Conservation (phyloP, 768 basidiomycete genomes). For the Podaxis sp. region DNA sequence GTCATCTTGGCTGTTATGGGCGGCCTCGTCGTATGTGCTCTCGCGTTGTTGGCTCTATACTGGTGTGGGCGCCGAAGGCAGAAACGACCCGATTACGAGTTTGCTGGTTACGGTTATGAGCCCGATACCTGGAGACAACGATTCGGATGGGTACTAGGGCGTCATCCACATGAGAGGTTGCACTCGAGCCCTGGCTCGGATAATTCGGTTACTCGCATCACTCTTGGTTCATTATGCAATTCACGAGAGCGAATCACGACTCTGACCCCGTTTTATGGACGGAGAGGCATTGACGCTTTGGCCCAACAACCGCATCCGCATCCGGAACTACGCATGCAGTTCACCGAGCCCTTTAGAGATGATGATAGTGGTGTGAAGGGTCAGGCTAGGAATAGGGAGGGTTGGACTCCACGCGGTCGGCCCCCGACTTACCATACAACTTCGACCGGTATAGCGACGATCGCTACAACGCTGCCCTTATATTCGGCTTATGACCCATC, state of each 20-base stretch:
- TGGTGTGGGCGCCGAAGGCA: neutral
- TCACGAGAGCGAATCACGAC: neutral
- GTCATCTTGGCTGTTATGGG: neutral
- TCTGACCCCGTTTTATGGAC: neutral
- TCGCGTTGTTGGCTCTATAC: neutral
- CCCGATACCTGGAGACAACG: neutral
- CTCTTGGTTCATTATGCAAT: neutral
- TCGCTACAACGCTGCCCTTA: slow-evolving; percentile 2
- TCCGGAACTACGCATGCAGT: neutral
- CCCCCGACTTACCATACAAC: slow-evolving; percentile 3
- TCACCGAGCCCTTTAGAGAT: neutral
- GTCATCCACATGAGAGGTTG: neutral
- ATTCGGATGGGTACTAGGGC: neutral
- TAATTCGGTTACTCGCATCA: neutral
- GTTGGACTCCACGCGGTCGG: neutral
- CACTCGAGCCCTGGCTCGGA: neutral
- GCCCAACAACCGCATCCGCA: neutral
- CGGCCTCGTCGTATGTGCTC: neutral
- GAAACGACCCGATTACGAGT: neutral
- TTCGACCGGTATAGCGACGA: neutral
- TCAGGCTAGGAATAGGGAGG: neutral
- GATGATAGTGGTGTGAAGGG: neutral
- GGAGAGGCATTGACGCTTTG: neutral
- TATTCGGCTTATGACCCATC: slow-evolving; percentile 2
- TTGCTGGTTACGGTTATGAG: neutral